Percentiles rank a stretch among this genome's conserved stretches.
Conservation (phyloP, 1,284 basidiomycete genomes). For the Inonotus obliquus region DNA sequence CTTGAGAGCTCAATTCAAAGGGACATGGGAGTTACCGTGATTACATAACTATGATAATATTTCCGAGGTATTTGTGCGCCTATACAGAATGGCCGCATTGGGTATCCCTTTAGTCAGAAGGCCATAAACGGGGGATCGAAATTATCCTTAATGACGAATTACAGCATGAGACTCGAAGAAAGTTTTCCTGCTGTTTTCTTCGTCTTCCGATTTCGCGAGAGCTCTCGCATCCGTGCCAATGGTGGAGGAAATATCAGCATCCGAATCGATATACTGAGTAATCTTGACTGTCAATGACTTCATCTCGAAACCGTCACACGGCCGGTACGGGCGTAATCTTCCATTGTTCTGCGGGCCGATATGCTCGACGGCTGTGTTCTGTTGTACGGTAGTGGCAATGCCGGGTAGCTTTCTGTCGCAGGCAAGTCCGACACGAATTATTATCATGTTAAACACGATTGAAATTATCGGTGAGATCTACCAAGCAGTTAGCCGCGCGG, state of each 20-base stretch:
- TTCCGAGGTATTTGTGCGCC: no score
- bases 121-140: no score
- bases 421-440: background rate
- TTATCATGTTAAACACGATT: background rate
- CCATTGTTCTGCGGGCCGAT: background rate
- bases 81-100: no score
- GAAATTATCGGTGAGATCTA: background rate
- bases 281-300: background rate
- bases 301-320: background rate
- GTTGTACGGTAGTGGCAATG: background rate
- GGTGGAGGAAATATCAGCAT: background rate
- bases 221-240: background rate
- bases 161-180: no score
- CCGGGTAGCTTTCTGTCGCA: background rate
- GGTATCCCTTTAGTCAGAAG: no score
- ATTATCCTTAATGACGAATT: no score
- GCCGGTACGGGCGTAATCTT: background rate
- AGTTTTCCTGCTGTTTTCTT: background rate
- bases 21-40: no score
- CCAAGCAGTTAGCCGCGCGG: background rate
- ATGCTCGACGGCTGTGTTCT: background rate
- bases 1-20: no score
- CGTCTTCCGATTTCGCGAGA: background rate
- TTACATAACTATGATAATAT: no score
- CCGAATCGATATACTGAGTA: background rate